A percentile compares a stretch with the other conserved stretches of the same genome.
Evolutionary conservation across 345 rosid species (phyloP).

Genomic region (Murraya koenigii): DNA sequence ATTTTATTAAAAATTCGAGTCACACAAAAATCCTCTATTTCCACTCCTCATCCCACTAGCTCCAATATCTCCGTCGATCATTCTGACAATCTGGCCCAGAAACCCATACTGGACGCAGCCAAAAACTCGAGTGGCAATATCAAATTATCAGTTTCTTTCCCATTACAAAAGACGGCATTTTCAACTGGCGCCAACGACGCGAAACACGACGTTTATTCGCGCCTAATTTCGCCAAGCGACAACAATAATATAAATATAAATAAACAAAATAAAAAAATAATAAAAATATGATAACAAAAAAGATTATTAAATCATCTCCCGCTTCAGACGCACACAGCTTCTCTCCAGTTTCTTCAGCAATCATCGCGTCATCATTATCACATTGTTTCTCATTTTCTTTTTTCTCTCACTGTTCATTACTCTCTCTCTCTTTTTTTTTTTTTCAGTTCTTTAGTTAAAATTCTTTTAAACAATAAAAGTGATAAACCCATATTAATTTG

Average conservation of each 20-base stretch:
- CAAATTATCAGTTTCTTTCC: not conserved
- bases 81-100: not conserved
- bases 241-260: no score
- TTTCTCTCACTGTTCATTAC: no score
- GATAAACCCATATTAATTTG: not conserved
- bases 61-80: not conserved
- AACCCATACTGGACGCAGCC: not conserved
- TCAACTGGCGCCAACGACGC: conserved; percentile 1
- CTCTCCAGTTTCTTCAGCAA: not conserved
- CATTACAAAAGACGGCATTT: not conserved
- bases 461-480: not conserved
- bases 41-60: not conserved
- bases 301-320: not conserved
- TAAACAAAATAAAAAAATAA: not conserved
- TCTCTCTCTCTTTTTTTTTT: not conserved
- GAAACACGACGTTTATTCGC: conserved; percentile 16
- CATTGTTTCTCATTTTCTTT: no score
- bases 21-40: not conserved
- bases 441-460: not conserved
- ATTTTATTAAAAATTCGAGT: not conserved
- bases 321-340: not conserved
- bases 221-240: conserved; percentile 19
- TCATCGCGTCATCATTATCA: not conserved
- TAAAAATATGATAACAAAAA: not conserved
- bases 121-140: not conserved